A percentile compares a stretch with the other conserved stretches of the same genome.
Evolutionary conservation across 495 filamentous ascomycete species (phyloP).

Genomic region (Gamarada debralockiae): DNA sequence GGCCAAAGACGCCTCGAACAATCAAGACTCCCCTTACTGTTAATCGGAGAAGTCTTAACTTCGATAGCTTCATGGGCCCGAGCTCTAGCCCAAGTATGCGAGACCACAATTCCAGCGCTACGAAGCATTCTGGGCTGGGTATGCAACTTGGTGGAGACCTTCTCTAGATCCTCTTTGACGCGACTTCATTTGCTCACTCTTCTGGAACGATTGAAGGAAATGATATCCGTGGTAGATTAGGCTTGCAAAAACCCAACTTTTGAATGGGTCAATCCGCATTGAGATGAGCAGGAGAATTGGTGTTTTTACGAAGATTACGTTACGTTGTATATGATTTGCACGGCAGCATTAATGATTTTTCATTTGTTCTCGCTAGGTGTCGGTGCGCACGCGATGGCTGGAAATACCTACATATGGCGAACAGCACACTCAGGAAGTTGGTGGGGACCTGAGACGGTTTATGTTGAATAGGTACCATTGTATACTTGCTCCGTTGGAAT

Average conservation of each 20-base stretch:
- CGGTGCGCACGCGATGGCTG: neutral
- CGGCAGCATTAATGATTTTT: constrained; percentile 1
- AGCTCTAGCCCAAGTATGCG: constrained; percentile 28
- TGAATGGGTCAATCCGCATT: too few species aligned
- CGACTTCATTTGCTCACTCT: neutral
- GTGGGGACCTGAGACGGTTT: too few species aligned
- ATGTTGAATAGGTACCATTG: too few species aligned
- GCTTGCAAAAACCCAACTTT: too few species aligned
- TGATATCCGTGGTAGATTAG: too few species aligned
- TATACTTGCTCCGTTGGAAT: too few species aligned
- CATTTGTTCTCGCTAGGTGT: neutral
- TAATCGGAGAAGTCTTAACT: constrained; percentile 54
- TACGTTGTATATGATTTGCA: constrained; percentile 18
- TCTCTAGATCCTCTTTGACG: constrained; percentile 27
- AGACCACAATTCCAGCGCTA: constrained; percentile 16
- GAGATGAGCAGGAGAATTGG: neutral
- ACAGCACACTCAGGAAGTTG: too few species aligned
- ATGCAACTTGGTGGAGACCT: constrained; percentile 59
- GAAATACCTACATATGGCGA: too few species aligned
- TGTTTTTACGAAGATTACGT: constrained; percentile 13
- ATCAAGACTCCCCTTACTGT: constrained; percentile 54
- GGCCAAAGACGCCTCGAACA: constrained; percentile 49
- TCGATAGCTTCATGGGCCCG: constrained; percentile 49
- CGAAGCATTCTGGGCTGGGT: constrained; percentile 33
- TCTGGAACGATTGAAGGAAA: too few species aligned